Base-by-base conservation (phyloP, 2,329 filamentous ascomycete species). In the Pezicula carpinea region DNA sequence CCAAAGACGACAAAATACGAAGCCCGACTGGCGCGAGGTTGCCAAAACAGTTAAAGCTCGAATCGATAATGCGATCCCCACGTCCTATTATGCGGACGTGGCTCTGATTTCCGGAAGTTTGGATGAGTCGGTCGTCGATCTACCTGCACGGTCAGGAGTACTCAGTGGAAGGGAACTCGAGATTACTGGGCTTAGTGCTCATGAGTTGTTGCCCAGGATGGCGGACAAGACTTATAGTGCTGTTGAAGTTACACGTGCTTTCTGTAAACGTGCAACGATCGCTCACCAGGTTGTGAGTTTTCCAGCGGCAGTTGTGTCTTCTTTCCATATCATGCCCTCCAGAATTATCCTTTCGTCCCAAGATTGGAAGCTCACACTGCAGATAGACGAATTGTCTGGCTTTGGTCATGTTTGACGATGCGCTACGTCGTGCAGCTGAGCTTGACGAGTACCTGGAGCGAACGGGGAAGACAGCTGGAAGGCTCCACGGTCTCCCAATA, bases 401-500 rank as follows among this genome's bases (percentile, higher is more conserved):
- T 14, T 32, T 32, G 29, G 29, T 32, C 14, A 8, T 32, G 8
- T 35, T 35, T 35, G 33, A 14, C 33, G 33, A 35, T 4, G 33
- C 33, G 8, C 14, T 35, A 5, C 8, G 8, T 19, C 33, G 33
- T 15, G 75, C 75, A 0, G 53, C 56, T n/a, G 26, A 61, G 10
- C 59, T 77, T 3, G 76, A 80, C 56, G 59, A 66, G 3, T 58
- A 70, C 43, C 52, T 69, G 3, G 50, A 58, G 3, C 47, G 49
- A 8, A 64, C 66, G 6, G 64, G 68, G 0, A 62, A 66, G 52
- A 61, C 72, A 0, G 52, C 75, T 2, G 80, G 81, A 0, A 79
- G 80, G 7, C 66, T 85, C 5, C 80, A 84, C 62, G 81, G 80
- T 3, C 64, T 79, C 1, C 76, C 76, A 0, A 67, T 79, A 18